Evolutionary conservation across 495 filamentous ascomycete genomes (phyloP).

Genomic region (Pseudoneurospora amorphoporcata): DNA sequence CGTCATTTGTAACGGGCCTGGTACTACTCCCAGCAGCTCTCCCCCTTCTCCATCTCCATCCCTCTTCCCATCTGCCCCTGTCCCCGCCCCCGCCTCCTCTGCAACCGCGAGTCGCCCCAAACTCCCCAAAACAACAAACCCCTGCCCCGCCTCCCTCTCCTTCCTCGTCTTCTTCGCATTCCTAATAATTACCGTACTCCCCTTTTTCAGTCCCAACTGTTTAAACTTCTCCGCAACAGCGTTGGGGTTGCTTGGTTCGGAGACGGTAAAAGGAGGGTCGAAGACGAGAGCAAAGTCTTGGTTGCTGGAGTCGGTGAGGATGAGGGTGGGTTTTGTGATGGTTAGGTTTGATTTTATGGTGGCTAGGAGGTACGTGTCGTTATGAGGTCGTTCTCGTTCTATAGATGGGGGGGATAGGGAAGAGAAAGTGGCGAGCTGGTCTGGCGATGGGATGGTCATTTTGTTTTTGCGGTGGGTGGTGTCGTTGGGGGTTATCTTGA

Average conservation of each 20-base stretch:
- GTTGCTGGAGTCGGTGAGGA: constrained; percentile 22
- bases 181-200: constrained; percentile 24
- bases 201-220: constrained; percentile 20
- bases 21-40: constrained; percentile 19
- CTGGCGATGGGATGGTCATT: constrained; percentile 1
- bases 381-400: no score
- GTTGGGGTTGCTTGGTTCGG: neutral
- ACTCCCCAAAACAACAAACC: constrained; percentile 20
- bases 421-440: constrained; percentile 9
- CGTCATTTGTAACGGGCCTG: constrained; percentile 21
- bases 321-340: constrained; percentile 36
- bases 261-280: constrained; percentile 21
- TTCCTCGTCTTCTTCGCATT: constrained; percentile 20
- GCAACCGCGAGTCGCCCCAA: constrained; percentile 1
- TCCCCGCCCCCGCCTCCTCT: constrained; percentile 21
- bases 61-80: constrained; percentile 19
- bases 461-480: neutral
- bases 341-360: constrained; percentile 37
- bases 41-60: constrained; percentile 2
- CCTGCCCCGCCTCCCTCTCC: constrained; percentile 22
- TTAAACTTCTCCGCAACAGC: constrained; percentile 9
- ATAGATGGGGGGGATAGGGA: no score
- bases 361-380: no score
- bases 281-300: constrained; percentile 31
- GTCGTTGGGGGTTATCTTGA: neutral